Percentiles rank a stretch among this genome's conserved stretches.
Conservation (phyloP, 257 asterid genomes). For the Salvia miltiorrhiza region DNA sequence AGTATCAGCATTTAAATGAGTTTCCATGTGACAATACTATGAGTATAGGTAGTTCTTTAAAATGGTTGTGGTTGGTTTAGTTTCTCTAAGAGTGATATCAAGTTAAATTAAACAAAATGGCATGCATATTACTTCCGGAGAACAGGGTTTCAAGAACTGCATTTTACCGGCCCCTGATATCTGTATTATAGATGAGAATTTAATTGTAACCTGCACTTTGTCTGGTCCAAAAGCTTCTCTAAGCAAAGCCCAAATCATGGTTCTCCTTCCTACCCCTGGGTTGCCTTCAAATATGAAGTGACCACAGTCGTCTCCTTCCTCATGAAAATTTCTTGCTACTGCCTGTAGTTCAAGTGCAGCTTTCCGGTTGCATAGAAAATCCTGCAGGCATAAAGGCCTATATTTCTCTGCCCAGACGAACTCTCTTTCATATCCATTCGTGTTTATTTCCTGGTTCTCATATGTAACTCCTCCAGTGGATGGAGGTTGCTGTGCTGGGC, state of each 20-base stretch:
- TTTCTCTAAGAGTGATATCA: background rate
- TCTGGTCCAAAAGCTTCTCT: conserved; percentile 54
- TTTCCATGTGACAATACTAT: background rate
- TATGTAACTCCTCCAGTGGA: background rate
- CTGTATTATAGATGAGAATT: background rate
- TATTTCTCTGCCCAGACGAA: conserved; percentile 59
- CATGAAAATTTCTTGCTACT: conserved; percentile 34
- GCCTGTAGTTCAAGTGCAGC: conserved; percentile 48
- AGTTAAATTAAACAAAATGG: background rate
- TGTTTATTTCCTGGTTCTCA: conserved; percentile 18
- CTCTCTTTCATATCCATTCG: conserved; percentile 22
- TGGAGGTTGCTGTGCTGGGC: conserved; percentile 15
- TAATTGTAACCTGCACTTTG: conserved; percentile 46
- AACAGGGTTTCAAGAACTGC: background rate
- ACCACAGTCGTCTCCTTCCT: conserved; percentile 24
- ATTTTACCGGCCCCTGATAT: background rate
- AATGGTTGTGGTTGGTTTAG: background rate
- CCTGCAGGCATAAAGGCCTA: conserved; percentile 51
- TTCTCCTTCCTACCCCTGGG: conserved; percentile 82
- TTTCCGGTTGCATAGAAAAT: conserved; percentile 57
- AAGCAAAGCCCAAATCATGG: conserved; percentile 77
- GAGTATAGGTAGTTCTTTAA: background rate
- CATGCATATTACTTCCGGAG: background rate
- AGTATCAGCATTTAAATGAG: background rate
- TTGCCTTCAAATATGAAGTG: conserved; percentile 76